Percentiles rank a stretch among this genome's conserved stretches.
Conservation (phyloP, 257 asterid genomes). For the Plantago elongata region DNA sequence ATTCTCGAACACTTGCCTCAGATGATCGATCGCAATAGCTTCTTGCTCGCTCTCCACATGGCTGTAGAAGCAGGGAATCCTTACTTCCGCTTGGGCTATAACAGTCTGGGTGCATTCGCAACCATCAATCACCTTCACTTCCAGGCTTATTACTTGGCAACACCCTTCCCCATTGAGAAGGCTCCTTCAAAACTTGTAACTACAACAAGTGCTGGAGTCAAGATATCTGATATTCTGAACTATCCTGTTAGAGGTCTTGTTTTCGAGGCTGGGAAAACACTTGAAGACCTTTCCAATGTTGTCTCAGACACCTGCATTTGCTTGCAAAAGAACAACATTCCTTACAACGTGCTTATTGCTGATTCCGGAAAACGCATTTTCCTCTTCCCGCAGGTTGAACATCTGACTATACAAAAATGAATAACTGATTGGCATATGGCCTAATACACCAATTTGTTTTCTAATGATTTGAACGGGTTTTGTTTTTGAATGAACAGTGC, state of each 20-base stretch:
- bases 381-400: conserved; percentile 86
- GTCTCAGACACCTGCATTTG: conserved; percentile 77
- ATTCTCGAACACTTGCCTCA: conserved; percentile 83
- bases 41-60: conserved; percentile 80
- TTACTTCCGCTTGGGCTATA: conserved; percentile 89
- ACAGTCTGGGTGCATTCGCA: conserved; percentile 98
- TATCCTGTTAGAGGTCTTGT: conserved; percentile 86
- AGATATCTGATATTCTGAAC: conserved; percentile 56
- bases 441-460: background rate
- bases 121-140: conserved; percentile 97
- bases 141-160: conserved; percentile 72
- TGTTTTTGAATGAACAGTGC: conserved; percentile 52
- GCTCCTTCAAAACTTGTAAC: conserved; percentile 55
- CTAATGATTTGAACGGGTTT: background rate
- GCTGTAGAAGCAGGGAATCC: conserved; percentile 85
- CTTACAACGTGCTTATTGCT: conserved; percentile 75
- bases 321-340: conserved; percentile 82
- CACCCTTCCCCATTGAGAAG: conserved; percentile 62
- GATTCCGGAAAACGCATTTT: conserved; percentile 78
- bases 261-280: conserved; percentile 62
- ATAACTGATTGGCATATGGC: background rate
- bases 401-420: background rate
- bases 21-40: conserved; percentile 72
- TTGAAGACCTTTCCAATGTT: conserved; percentile 61
- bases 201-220: conserved; percentile 48